Conservation (phyloP, 2,329 filamentous ascomycete species). For the Hirsutella thompsonii region DNA sequence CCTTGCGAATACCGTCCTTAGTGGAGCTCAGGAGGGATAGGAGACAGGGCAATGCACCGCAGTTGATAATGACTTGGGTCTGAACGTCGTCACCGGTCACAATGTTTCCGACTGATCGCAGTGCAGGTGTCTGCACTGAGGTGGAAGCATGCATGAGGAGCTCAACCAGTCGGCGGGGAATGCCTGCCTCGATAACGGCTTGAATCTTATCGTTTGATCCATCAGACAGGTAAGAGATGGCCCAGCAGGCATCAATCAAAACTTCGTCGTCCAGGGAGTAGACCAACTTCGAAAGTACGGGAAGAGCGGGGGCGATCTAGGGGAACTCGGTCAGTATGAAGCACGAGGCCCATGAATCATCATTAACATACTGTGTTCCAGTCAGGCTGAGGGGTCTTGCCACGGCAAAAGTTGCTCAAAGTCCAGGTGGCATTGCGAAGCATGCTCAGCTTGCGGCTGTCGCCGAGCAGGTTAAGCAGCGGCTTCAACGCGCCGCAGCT, state of each 20-base stretch:
- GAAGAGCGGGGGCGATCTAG: slow-evolving; percentile 86
- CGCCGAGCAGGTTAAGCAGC: slow-evolving; percentile 76
- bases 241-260: slow-evolving; percentile 98
- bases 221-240: slow-evolving; percentile 95
- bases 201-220: slow-evolving; percentile 99
- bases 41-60: slow-evolving; percentile 82
- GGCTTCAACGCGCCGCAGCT: slow-evolving; percentile 84
- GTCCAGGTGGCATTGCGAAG: slow-evolving; percentile 98
- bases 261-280: slow-evolving; percentile 98
- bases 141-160: slow-evolving; percentile 96
- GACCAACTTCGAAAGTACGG: slow-evolving; percentile 90
- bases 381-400: slow-evolving; percentile 97
- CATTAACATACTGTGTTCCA: slow-evolving; percentile 88
- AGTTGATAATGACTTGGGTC: slow-evolving; percentile 99
- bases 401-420: slow-evolving; percentile 98
- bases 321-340: slow-evolving; percentile 5
- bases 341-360: neutral
- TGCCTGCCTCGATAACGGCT: slow-evolving; percentile 95
- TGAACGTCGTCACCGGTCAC: slow-evolving; percentile 97
- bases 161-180: slow-evolving; percentile 90
- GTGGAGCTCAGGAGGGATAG: slow-evolving; percentile 87
- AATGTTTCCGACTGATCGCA: slow-evolving; percentile 96
- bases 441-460: slow-evolving; percentile 99
- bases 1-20: slow-evolving; percentile 98
- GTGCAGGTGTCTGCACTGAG: slow-evolving; percentile 92